These are phyloP conservation scores for Verticillium nonalfalfae DNA, from an alignment of 2,329 filamentous ascomycete genomes.

Conservation along the genomic window DNA sequence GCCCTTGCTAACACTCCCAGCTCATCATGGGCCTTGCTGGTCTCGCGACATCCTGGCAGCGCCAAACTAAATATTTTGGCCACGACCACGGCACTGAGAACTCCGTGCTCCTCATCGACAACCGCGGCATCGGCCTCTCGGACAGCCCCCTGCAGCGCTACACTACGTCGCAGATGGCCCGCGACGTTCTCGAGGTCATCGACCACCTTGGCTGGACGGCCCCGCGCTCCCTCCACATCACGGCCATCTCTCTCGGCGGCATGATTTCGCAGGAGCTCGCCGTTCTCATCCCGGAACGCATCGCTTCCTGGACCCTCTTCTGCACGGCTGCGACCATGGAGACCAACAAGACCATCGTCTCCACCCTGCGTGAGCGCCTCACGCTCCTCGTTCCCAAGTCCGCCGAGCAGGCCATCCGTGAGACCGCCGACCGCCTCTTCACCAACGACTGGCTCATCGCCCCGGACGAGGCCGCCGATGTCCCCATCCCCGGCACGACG, in stretches of 20 bases:
- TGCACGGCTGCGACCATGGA: conserved; percentile 56
- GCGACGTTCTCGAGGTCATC: conserved; percentile 64
- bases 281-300: conserved; percentile 40
- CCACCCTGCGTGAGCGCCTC: conserved; percentile 55
- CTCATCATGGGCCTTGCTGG: conserved; percentile 77
- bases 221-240: conserved; percentile 52
- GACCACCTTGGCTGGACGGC: conserved; percentile 63
- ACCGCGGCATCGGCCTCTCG: conserved; percentile 75
- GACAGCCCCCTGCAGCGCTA: conserved; percentile 74
- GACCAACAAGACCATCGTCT: conserved; percentile 54
- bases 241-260: conserved; percentile 79
- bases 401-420: conserved; percentile 58
- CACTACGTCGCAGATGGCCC: conserved; percentile 79
- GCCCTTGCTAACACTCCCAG: conserved; percentile 32
- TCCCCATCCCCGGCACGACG: conserved; percentile 39
- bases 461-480: conserved; percentile 48
- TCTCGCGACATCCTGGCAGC: conserved; percentile 66
- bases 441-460: conserved; percentile 52
- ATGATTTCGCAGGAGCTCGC: conserved; percentile 87
- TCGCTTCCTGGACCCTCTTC: conserved; percentile 52
- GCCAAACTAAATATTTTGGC: conserved; percentile 76
- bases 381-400: conserved; percentile 62
- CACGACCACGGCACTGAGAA: conserved; percentile 63
- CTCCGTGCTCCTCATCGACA: conserved; percentile 73
- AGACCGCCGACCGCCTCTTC: conserved; percentile 63